Base-by-base conservation (phyloP, 1,284 basidiomycete genomes). In the Cutaneotrichosporon arboriforme region DNA sequence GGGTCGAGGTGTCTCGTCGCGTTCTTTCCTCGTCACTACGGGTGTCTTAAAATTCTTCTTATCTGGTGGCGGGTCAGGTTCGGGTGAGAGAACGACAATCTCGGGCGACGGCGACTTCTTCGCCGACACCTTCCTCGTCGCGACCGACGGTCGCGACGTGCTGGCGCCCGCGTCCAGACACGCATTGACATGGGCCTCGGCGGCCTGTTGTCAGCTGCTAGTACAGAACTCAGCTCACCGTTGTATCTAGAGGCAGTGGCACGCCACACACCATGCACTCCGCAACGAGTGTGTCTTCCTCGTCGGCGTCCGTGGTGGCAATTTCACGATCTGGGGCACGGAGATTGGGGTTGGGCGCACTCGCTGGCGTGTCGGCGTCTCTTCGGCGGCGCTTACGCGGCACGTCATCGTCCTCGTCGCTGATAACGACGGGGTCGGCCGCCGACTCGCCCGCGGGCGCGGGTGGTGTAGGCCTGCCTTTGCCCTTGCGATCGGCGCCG, bases 171-270 rank as follows among this genome's bases (percentile, higher is more conserved):
- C 44, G 40, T 75, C 74, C 3, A 74, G 63, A 46, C 77, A 77
- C 2, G 63, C 49, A 51, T 74, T 75, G 59, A 76, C 70, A 50
- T 77, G 76, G 2, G 61, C 39, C 22, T 67, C 52, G 1, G 63
- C 58, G 14, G 66, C 54, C 74, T 76, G 57, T 7, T 12, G 43
- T 47, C 49, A 57, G 45, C 18, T 21, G 20, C n/a, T 20, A 7
- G 21, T 0, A 17, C 4, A 34, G 21, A 13, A 37, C 18, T 46
- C 18, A 43, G 36, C 49, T 46, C n/a, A 36, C 42, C 4, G 40
- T 18, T 21, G 45, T 36, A 4, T 41, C 38, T 1, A 18, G 20
- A 1, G 45, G 36, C 8, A 55, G 15, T 8, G 21, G 39, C 44
- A 17, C 31, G 17, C 33, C 34, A 18, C 53, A 55, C 7, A 57